These are phyloP conservation scores for Aspergillus terreus DNA, from an alignment of 2,329 filamentous ascomycete species.

Conservation along the genomic window DNA sequence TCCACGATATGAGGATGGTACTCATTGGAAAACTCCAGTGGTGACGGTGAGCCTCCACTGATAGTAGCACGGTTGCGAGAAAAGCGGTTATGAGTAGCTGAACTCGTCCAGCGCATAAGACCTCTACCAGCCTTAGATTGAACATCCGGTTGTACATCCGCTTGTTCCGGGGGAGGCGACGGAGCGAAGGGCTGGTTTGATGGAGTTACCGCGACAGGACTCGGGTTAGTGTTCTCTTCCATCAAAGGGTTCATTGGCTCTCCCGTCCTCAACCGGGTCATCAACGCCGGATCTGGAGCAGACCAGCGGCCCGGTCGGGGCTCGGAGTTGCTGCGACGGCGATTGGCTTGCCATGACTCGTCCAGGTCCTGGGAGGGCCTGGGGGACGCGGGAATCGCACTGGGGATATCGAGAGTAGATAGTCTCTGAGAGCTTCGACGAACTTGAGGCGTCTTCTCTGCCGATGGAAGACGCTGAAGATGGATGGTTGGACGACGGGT, in stretches of 20 bases:
- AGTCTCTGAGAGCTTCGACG: slow-evolving; percentile 4
- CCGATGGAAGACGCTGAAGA: slow-evolving; percentile 18
- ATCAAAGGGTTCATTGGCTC: slow-evolving; percentile 28
- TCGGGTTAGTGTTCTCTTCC: slow-evolving; percentile 29
- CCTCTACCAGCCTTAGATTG: slow-evolving; percentile 16
- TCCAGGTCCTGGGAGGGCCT: slow-evolving; percentile 14
- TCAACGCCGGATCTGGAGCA: slow-evolving; percentile 17
- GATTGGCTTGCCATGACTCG: slow-evolving; percentile 24
- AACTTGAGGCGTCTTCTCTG: slow-evolving; percentile 6
- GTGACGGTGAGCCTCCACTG: slow-evolving; percentile 16
- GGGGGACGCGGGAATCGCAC: slow-evolving; percentile 4
- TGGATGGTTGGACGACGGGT: slow-evolving; percentile 32
- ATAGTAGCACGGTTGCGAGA: slow-evolving; percentile 33
- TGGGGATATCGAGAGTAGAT: not conserved
- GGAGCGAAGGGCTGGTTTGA: slow-evolving; percentile 7
- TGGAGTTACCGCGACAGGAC: slow-evolving; percentile 7
- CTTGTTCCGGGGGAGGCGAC: slow-evolving; percentile 13
- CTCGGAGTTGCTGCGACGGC: slow-evolving; percentile 41
- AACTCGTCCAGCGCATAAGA: slow-evolving; percentile 31
- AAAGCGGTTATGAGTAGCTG: slow-evolving; percentile 27
- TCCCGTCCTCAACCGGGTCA: slow-evolving; percentile 19
- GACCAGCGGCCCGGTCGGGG: slow-evolving; percentile 35
- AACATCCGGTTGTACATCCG: slow-evolving; percentile 15
- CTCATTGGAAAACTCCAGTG: slow-evolving; percentile 33
- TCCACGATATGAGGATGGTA: slow-evolving; percentile 64